phyloP scores from a whole-genome alignment of 805 yeast genomes.

The Metschnikowia reukaufii region DNA sequence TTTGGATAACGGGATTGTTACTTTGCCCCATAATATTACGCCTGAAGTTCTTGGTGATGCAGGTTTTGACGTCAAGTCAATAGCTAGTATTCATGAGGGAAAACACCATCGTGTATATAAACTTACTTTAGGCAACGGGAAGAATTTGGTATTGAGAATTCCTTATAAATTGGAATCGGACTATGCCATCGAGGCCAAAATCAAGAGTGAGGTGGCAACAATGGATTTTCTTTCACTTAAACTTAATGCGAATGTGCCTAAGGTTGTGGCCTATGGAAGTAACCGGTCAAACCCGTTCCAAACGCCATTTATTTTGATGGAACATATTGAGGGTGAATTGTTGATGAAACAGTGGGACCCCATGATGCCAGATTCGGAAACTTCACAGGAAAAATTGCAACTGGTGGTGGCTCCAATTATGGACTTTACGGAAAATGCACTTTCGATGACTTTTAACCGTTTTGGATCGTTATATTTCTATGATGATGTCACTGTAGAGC shows the following conservation, averaged over 20 bases:
- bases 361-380: conserved; percentile 52
- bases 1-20: conserved; percentile 42
- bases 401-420: conserved; percentile 71
- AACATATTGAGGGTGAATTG: conserved; percentile 72
- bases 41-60: conserved; percentile 44
- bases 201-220: conserved; percentile 92
- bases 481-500: conserved; percentile 55
- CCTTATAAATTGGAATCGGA: conserved; percentile 80
- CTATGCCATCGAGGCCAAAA: conserved; percentile 59
- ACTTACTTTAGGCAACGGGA: conserved; percentile 60
- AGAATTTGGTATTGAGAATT: conserved; percentile 70
- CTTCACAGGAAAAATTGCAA: conserved; percentile 50
- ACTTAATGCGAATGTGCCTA: conserved; percentile 69
- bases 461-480: conserved; percentile 83
- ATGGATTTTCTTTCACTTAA: conserved; percentile 74
- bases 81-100: conserved; percentile 89
- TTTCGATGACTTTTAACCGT: conserved; percentile 60
- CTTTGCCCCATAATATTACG: conserved; percentile 50
- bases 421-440: conserved; percentile 58
- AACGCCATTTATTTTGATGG: conserved; percentile 79
- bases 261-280: conserved; percentile 65
- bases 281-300: conserved; percentile 61
- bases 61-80: conserved; percentile 54
- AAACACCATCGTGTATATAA: conserved; percentile 88
- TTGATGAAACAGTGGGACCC: conserved; percentile 94